Evolutionary conservation across 768 basidiomycete species (phyloP).

Genomic region (Punctularia strigosozonata): DNA sequence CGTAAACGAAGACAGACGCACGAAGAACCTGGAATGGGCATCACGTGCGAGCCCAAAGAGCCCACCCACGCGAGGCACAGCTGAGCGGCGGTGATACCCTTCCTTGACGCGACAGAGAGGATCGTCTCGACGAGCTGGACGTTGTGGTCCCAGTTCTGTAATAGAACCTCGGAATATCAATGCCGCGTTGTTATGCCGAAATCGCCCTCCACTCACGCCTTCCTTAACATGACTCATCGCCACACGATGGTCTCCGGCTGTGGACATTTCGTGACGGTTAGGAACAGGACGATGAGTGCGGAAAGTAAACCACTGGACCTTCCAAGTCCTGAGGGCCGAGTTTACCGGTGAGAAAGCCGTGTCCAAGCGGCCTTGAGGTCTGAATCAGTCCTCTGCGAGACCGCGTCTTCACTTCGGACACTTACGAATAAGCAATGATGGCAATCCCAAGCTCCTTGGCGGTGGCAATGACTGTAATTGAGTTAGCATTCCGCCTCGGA

Average conservation of each 20-base stretch:
- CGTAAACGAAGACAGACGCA: slow-evolving; percentile 10
- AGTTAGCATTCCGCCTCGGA: not conserved
- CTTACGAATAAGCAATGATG: slow-evolving; percentile 49
- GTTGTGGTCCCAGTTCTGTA: slow-evolving; percentile 26
- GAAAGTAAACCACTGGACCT: too few species aligned
- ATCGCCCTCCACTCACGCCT: slow-evolving; percentile 19
- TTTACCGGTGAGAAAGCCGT: slow-evolving; percentile 39
- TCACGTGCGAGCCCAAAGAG: slow-evolving; percentile 22
- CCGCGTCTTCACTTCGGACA: slow-evolving; percentile 1
- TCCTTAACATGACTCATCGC: slow-evolving; percentile 23
- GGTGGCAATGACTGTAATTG: slow-evolving; percentile 41
- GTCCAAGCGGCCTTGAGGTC: slow-evolving; percentile 37
- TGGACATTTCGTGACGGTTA: slow-evolving; percentile 6
- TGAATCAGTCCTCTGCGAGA: not conserved
- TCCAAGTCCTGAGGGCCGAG: slow-evolving; percentile 23
- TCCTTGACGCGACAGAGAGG: slow-evolving; percentile 25
- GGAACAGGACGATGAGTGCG: too few species aligned
- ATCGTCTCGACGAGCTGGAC: slow-evolving; percentile 28
- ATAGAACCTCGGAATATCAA: too few species aligned
- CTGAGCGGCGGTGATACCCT: slow-evolving; percentile 27
- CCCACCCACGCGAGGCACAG: slow-evolving; percentile 28
- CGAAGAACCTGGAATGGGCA: slow-evolving; percentile 39
- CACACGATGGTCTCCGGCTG: slow-evolving; percentile 25
- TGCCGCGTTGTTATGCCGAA: too few species aligned
- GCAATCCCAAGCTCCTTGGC: slow-evolving; percentile 42